Conservation (phyloP, 225 moss, liverwort and hornwort species). For the Marchantia polymorpha region DNA sequence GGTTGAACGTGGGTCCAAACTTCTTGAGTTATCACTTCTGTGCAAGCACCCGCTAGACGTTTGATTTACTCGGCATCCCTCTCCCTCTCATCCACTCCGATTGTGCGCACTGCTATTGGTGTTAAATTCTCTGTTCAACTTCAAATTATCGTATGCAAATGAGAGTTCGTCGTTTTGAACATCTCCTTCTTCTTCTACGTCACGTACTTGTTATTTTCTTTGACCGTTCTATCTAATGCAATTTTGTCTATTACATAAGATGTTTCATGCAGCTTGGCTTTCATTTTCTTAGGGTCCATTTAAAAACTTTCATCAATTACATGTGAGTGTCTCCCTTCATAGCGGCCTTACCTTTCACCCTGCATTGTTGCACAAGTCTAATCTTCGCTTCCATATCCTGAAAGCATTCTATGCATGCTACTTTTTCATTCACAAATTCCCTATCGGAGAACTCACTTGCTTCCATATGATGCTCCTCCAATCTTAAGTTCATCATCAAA, state of each 20-base stretch:
- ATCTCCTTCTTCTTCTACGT: conserved; percentile 34
- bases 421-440: not conserved
- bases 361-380: conserved; percentile 6
- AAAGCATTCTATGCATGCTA: not conserved
- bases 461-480: conserved; percentile 16
- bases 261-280: conserved; percentile 25
- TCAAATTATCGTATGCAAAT: no score
- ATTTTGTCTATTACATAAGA: conserved; percentile 35
- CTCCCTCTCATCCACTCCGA: no score
- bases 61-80: no score
- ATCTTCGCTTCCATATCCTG: conserved; percentile 9
- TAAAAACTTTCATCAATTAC: conserved; percentile 15
- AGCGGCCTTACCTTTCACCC: conserved; percentile 16
- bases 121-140: no score
- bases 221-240: conserved; percentile 26
- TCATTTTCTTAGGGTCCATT: conserved; percentile 11
- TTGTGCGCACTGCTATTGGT: no score
- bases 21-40: no score
- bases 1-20: no score
- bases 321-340: not conserved
- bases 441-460: conserved; percentile 11
- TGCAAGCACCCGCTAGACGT: no score
- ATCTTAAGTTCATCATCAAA: not conserved
- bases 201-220: conserved; percentile 29
- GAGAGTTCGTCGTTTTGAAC: no score